Evolutionary conservation across 768 basidiomycete species (phyloP).

Genomic region (Suillus discolor): DNA sequence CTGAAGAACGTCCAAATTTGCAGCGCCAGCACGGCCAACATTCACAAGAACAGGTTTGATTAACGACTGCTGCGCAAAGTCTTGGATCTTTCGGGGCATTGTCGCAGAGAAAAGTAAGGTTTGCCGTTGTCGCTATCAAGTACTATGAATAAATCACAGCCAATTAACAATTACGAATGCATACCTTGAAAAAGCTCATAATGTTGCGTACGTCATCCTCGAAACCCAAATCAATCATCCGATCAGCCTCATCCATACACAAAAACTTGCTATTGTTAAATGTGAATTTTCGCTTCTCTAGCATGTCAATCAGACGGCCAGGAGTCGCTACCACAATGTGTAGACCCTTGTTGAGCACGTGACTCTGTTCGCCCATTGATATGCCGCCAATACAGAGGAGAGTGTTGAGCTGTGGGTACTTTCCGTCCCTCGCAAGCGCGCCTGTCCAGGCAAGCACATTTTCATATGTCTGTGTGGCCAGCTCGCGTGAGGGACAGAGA

Average conservation of each 20-base stretch:
- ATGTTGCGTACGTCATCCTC: slow-evolving; percentile 99
- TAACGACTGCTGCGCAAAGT: slow-evolving; percentile 97
- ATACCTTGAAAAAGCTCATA: slow-evolving; percentile 97
- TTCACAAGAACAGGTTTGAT: slow-evolving; percentile 95
- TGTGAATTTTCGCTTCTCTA: slow-evolving; percentile 92
- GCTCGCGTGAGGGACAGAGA: slow-evolving; percentile 95
- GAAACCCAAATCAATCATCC: slow-evolving; percentile 99
- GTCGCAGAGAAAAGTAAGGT: slow-evolving; percentile 98
- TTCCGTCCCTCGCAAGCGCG: slow-evolving; percentile 75
- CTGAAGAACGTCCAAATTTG: slow-evolving; percentile 94
- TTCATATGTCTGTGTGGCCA: slow-evolving; percentile 97
- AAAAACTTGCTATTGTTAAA: slow-evolving; percentile 94
- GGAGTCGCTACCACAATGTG: slow-evolving; percentile 98
- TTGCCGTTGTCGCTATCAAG: slow-evolving; percentile 84
- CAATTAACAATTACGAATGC: slow-evolving; percentile 18
- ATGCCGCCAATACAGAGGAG: slow-evolving; percentile 97
- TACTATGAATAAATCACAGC: slow-evolving; percentile 11
- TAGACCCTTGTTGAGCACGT: slow-evolving; percentile 86
- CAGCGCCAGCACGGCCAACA: slow-evolving; percentile 97
- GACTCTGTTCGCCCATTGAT: slow-evolving; percentile 96
- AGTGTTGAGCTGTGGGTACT: slow-evolving; percentile 84
- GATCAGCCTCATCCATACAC: slow-evolving; percentile 99
- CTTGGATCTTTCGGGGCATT: slow-evolving; percentile 98
- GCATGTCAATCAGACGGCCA: slow-evolving; percentile 95
- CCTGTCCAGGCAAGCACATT: slow-evolving; percentile 87